Percentiles rank a stretch among this genome's conserved stretches.
Evolutionary conservation across 768 basidiomycete species (phyloP).

Genomic region (Termitomyces titanicus): DNA sequence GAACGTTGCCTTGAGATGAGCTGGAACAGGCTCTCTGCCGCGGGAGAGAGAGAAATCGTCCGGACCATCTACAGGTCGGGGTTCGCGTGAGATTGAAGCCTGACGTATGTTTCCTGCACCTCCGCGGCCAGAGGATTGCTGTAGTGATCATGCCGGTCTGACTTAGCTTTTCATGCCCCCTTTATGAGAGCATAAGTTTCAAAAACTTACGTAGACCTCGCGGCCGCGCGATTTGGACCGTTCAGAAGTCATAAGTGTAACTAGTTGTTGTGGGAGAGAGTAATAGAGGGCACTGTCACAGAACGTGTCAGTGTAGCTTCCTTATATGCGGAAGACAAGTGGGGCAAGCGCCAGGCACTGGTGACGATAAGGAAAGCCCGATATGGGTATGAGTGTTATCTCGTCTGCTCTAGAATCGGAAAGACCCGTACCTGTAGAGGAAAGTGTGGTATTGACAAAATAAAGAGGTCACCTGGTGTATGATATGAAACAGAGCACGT

Average conservation of each 20-base stretch:
- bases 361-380: conserved; percentile 5
- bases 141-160: background rate
- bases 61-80: conserved; percentile 37
- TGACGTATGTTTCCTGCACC: conserved; percentile 65
- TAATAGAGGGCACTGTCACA: background rate
- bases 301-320: background rate
- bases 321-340: background rate
- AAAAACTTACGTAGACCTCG: conserved; percentile 48
- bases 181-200: background rate
- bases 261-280: background rate
- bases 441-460: background rate
- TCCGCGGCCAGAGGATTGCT: conserved; percentile 65
- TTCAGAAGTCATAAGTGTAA: conserved; percentile 24
- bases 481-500: background rate
- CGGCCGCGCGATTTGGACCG: conserved; percentile 59
- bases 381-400: conserved; percentile 4
- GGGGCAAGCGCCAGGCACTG: conserved; percentile 4
- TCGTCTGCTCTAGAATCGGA: background rate
- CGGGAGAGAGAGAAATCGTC: conserved; percentile 57
- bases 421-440: background rate
- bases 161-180: background rate
- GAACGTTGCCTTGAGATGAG: conserved; percentile 34
- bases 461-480: background rate
- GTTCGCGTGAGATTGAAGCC: conserved; percentile 42
- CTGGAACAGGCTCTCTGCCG: conserved; percentile 52